Evolutionary conservation across 805 yeast species (phyloP).

Genomic region (Hanseniaspora opuntiae): DNA sequence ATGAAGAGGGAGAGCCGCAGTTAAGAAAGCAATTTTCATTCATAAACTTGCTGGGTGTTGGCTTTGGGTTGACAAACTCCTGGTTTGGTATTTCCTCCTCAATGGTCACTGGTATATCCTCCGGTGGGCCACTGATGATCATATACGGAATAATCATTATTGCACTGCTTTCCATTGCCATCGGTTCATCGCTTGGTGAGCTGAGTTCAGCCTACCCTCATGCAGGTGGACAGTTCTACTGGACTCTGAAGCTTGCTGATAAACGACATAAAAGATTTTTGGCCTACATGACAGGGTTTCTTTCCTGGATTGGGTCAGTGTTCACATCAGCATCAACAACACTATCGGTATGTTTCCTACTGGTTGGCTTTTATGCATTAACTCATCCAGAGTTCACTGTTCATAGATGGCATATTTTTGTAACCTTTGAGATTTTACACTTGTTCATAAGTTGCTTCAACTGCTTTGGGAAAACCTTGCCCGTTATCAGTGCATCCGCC

Average conservation of each 20-base stretch:
- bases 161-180: conserved; percentile 35
- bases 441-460: conserved; percentile 37
- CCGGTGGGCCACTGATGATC: conserved; percentile 50
- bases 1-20: conserved; percentile 21
- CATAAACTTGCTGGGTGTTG: conserved; percentile 44
- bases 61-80: conserved; percentile 49
- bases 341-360: conserved; percentile 39
- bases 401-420: conserved; percentile 45
- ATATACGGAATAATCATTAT: conserved; percentile 46
- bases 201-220: conserved; percentile 44
- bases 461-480: conserved; percentile 42
- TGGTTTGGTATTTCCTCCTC: conserved; percentile 56
- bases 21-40: conserved; percentile 33
- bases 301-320: conserved; percentile 52
- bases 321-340: conserved; percentile 54
- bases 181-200: conserved; percentile 43
- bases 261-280: conserved; percentile 30
- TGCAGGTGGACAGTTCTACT: conserved; percentile 54
- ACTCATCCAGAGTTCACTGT: conserved; percentile 27
- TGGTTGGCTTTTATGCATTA: conserved; percentile 39
- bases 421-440: conserved; percentile 38
- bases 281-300: conserved; percentile 49
- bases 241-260: conserved; percentile 48
- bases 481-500: conserved; percentile 37
- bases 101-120: conserved; percentile 40